Evolutionary conservation across 2,329 filamentous ascomycete genomes (phyloP).

Genomic region (Ambrosiella cleistominuta): DNA sequence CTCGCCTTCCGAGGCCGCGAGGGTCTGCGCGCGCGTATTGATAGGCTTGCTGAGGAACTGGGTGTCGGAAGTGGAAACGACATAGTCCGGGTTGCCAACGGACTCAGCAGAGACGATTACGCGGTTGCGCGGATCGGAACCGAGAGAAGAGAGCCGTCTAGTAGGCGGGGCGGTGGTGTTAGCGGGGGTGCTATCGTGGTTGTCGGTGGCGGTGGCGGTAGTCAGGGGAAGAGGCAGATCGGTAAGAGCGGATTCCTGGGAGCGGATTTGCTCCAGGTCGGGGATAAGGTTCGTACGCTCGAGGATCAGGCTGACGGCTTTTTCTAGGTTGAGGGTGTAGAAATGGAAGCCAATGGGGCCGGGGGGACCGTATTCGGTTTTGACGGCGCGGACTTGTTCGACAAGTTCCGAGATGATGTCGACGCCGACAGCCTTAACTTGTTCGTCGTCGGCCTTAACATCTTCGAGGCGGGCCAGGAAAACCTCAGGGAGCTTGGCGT

Average conservation of each 20-base stretch:
- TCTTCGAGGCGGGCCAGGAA: slow-evolving; percentile 54
- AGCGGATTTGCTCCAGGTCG: slow-evolving; percentile 20
- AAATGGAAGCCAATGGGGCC: slow-evolving; percentile 74
- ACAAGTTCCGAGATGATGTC: slow-evolving; percentile 75
- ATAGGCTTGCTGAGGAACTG: slow-evolving; percentile 56
- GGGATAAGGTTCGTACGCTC: slow-evolving; percentile 76
- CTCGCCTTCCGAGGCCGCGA: slow-evolving; percentile 88
- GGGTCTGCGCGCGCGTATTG: slow-evolving; percentile 64
- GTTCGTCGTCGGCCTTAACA: slow-evolving; percentile 63
- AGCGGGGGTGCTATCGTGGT: slow-evolving; percentile 15
- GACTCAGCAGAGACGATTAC: slow-evolving; percentile 58
- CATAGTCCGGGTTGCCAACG: slow-evolving; percentile 43
- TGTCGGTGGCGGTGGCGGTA: slow-evolving; percentile 16
- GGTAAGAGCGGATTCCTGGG: slow-evolving; percentile 22
- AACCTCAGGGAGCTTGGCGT: slow-evolving; percentile 58
- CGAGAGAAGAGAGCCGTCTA: slow-evolving; percentile 59
- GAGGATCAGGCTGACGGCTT: slow-evolving; percentile 83
- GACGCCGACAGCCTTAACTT: slow-evolving; percentile 63
- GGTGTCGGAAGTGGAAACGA: slow-evolving; percentile 60
- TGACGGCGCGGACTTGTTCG: slow-evolving; percentile 47
- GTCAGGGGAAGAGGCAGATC: slow-evolving; percentile 13
- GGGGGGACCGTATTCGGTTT: neutral
- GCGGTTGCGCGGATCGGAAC: slow-evolving; percentile 72
- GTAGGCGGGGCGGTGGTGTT: slow-evolving; percentile 21
- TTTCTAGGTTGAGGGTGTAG: slow-evolving; percentile 92